These are phyloP conservation scores for Colletotrichum brevisporum DNA, from an alignment of 2,329 filamentous ascomycete genomes.

Conservation along the genomic window DNA sequence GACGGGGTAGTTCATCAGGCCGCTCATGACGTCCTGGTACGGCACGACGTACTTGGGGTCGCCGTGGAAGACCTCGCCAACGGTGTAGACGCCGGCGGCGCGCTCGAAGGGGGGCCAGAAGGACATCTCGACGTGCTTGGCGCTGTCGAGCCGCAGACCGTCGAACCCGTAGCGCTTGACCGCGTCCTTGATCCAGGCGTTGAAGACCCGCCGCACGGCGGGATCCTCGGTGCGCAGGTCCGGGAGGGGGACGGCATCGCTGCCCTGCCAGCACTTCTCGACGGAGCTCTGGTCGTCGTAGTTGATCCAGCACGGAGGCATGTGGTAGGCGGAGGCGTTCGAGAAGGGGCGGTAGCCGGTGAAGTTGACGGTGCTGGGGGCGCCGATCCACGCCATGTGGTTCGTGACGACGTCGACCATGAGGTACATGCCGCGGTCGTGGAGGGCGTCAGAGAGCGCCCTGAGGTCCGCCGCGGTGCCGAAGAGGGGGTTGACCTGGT, in stretches of 20 bases:
- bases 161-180: slow-evolving; percentile 74
- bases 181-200: slow-evolving; percentile 71
- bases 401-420: slow-evolving; percentile 75
- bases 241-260: slow-evolving; percentile 69
- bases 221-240: slow-evolving; percentile 71
- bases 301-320: slow-evolving; percentile 67
- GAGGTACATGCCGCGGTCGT: slow-evolving; percentile 67
- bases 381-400: slow-evolving; percentile 61
- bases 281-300: slow-evolving; percentile 65
- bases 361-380: slow-evolving; percentile 62
- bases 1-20: slow-evolving; percentile 72
- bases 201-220: slow-evolving; percentile 64
- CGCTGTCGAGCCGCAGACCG: slow-evolving; percentile 72
- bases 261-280: slow-evolving; percentile 63
- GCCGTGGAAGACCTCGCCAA: slow-evolving; percentile 73
- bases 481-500: slow-evolving; percentile 69
- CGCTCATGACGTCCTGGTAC: slow-evolving; percentile 69
- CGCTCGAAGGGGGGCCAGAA: slow-evolving; percentile 70
- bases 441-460: slow-evolving; percentile 67
- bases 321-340: slow-evolving; percentile 70
- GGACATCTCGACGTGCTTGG: slow-evolving; percentile 71
- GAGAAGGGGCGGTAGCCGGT: slow-evolving; percentile 60
- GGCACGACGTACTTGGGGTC: slow-evolving; percentile 64
- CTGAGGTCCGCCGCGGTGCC: slow-evolving; percentile 72
- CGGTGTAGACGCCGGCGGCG: slow-evolving; percentile 69